Evolutionary conservation across 2,329 filamentous ascomycete species (phyloP), one percentile per base, ranked within the genome.

Genomic region (Neofusicoccum kwambonambiense): DNA sequence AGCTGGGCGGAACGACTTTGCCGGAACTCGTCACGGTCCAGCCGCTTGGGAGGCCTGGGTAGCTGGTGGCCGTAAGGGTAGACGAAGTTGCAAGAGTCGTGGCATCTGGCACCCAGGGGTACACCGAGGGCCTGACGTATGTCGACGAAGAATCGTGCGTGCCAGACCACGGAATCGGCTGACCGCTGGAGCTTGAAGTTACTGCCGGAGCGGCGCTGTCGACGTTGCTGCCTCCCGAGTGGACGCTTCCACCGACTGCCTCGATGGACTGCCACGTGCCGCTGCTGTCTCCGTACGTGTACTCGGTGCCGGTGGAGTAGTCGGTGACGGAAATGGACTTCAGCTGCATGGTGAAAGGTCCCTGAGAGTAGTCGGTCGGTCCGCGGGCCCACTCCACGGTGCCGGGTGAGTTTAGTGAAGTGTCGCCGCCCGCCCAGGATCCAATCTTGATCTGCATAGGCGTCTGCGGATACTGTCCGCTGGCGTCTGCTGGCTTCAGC

Each of bases 401-500:
- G 65, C 95, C 95, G 13, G 84, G 76, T 0, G 88, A 74, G 76
- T 96, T 96, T 77, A 98, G 97, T 34, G 83, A 83, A 0, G 92
- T 79, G 77, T 98, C 95, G 70, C 95, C 95, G 73, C 93, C 95
- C 62, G 92, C 89, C 95, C 95, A 99, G 64, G 90, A 83, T 67
- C 95, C 95, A 71, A 98, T 88, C 79, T 94, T 96, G 79, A 98
- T 81, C 79, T 93, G 90, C 92, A 97, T 97, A 3, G 95, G 95
- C 0, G 93, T 93, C 80, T 99, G 95, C 7, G 95, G 95, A 75
- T 96, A 99, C 78, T 96, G 91, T 64, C 82, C 74, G 67, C 89
- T 86, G 66, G 93, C 91, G 61, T 91, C 88, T 57, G 80, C 82
- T 45, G 87, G 86, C 52, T 84, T 88, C 65, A 97, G 84, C 11